Evolutionary conservation across 352 stramenopile species (phyloP).

Genomic region (Hyphochytrium catenoides): DNA sequence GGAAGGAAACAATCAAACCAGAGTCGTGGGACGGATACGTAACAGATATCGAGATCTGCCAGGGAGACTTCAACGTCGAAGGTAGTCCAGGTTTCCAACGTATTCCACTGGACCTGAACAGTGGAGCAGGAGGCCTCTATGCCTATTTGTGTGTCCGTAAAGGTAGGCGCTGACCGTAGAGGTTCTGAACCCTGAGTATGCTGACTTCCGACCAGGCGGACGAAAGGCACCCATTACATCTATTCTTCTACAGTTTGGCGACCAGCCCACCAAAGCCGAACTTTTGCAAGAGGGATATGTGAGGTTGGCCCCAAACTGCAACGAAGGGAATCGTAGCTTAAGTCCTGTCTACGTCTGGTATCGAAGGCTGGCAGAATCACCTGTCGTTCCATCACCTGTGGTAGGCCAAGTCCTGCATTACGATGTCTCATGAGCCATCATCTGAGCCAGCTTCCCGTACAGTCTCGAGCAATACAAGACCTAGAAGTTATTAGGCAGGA

Average conservation of each 20-base stretch:
- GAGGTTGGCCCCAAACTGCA: not conserved
- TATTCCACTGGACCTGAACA: too few relatives aligned
- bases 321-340: constrained; percentile 1
- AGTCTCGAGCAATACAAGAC: too few relatives aligned
- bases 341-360: constrained; percentile 1
- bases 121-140: too few relatives aligned
- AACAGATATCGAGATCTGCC: too few relatives aligned
- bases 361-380: not conserved
- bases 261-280: not conserved
- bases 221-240: constrained; percentile 1
- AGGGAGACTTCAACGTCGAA: too few relatives aligned
- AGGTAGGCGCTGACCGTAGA: too few relatives aligned
- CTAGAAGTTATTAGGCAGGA: too few relatives aligned
- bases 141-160: too few relatives aligned
- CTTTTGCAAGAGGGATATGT: constrained; percentile 1
- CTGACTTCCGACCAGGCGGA: constrained; percentile 1
- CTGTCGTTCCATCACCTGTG: not conserved
- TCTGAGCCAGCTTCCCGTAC: not conserved
- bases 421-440: not conserved
- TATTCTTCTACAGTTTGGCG: not conserved
- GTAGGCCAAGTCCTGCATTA: not conserved
- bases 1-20: too few relatives aligned
- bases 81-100: too few relatives aligned
- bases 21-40: too few relatives aligned
- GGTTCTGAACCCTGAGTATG: not conserved